Evolutionary conservation across 257 asterid species (phyloP), one percentile per base, ranked within the genome.

Genomic region (Gynochthodes officinalis): DNA sequence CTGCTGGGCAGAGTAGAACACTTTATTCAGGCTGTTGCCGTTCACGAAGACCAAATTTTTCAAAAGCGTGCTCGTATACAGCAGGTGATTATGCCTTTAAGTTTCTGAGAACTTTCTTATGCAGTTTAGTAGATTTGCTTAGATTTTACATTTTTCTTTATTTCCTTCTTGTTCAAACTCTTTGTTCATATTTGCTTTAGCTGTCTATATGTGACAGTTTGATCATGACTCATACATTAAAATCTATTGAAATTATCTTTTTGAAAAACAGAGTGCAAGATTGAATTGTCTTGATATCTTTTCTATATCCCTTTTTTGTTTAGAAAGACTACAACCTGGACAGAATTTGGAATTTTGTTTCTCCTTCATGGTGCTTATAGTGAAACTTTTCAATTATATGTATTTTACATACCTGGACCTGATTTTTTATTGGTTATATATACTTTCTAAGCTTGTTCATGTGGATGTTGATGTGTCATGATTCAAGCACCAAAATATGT

Each of bases 1-100:
- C 81, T 77, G 73, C 81, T 92, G 81, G 96, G 92, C 84, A 87
- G 94, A 64, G 97, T 87, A 60, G 97, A 95, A 76, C 87, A 82
- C 82, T 95, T 95, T 80, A 86, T 91, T 84, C 93, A 90, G 89
- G 91, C 97, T 63, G 95, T 84, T 83, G 88, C 98, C 11, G 91
- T 78, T 72, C 67, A 91, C 76, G 97, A 92, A 82, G 96, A 92
- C 71, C 89, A 90, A 81, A 91, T 95, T 21, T 95, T 95, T 64
- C 96, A 71, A 78, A 95, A 95, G 85, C 85, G 98, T 76, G 69
- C 96, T 66, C 97, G 96, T 71, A 77, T 91, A 73, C 93, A 88
- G 79, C 93, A 89, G 95, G 99, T 94, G 65, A 62, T 78, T 74
- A 71, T 76, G 16, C 33, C 64, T 35, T 37, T 72, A 49, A 23